phyloP scores from a whole-genome alignment of 2,329 filamentous ascomycete genomes.

The Hypoxylon sp. region DNA sequence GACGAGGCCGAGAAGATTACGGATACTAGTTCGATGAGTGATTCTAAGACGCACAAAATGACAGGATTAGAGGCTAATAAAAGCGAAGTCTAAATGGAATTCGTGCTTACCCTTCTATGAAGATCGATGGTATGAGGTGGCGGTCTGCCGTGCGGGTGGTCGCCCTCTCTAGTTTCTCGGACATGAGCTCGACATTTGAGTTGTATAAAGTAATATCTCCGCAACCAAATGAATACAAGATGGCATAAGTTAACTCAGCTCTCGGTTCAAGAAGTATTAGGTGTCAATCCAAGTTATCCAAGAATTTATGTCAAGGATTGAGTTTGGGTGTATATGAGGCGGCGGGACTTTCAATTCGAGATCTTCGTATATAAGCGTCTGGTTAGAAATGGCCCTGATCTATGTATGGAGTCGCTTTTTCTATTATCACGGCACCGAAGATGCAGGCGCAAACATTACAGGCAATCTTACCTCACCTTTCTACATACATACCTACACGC shows the following conservation, averaged over 20 bases:
- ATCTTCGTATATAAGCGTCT: too few relatives aligned
- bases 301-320: too few relatives aligned
- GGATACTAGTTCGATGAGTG: constrained; percentile 49
- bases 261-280: too few relatives aligned
- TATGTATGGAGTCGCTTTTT: too few relatives aligned
- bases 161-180: background rate
- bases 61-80: constrained; percentile 35
- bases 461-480: too few relatives aligned
- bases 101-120: background rate
- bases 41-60: constrained; percentile 23
- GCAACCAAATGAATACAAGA: background rate
- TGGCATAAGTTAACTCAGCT: background rate
- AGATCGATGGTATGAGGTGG: background rate
- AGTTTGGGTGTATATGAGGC: too few relatives aligned
- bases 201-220: background rate
- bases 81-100: constrained; percentile 3
- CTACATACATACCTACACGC: background rate
- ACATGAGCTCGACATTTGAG: background rate
- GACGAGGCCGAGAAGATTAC: constrained; percentile 50
- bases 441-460: too few relatives aligned
- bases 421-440: too few relatives aligned
- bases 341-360: too few relatives aligned
- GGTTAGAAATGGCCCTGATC: too few relatives aligned
- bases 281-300: too few relatives aligned
- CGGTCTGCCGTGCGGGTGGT: background rate